Evolutionary conservation across 2,329 filamentous ascomycete genomes (phyloP).

Genomic region (Graphiopsis chlorocephala): DNA sequence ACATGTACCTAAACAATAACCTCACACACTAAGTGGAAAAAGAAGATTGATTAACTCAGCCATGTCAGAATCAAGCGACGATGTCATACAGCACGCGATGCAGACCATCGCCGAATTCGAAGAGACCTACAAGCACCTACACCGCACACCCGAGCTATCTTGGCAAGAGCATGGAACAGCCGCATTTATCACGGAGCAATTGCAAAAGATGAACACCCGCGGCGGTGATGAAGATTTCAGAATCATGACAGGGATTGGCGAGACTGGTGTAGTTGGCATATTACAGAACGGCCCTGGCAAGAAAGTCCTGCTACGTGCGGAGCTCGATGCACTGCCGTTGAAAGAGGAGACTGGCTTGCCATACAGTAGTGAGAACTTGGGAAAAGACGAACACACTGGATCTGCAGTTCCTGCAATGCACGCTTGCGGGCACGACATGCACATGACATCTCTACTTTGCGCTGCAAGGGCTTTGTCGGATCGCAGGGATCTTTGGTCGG

Average conservation of each 20-base stretch:
- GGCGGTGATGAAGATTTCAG: background rate
- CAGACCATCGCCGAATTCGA: constrained; percentile 2
- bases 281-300: constrained; percentile 43
- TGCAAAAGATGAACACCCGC: background rate
- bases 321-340: constrained; percentile 52
- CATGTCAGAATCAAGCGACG: background rate
- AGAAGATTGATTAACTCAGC: background rate
- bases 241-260: constrained; percentile 35
- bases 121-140: constrained; percentile 54
- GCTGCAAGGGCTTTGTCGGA: constrained; percentile 1
- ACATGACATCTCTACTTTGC: constrained; percentile 17
- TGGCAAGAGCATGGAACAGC: constrained; percentile 56
- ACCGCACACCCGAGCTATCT: constrained; percentile 59
- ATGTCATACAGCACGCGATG: background rate
- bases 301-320: constrained; percentile 48
- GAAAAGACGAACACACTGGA: constrained; percentile 1
- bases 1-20: background rate
- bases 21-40: background rate
- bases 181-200: constrained; percentile 26
- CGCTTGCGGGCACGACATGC: constrained; percentile 21
- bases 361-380: constrained; percentile 40
- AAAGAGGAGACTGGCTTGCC: constrained; percentile 47
- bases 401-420: constrained; percentile 18
- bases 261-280: constrained; percentile 45
- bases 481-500: constrained; percentile 11